Base-by-base conservation (phyloP, 805 yeast genomes). In the Allodekkera sacchari region DNA sequence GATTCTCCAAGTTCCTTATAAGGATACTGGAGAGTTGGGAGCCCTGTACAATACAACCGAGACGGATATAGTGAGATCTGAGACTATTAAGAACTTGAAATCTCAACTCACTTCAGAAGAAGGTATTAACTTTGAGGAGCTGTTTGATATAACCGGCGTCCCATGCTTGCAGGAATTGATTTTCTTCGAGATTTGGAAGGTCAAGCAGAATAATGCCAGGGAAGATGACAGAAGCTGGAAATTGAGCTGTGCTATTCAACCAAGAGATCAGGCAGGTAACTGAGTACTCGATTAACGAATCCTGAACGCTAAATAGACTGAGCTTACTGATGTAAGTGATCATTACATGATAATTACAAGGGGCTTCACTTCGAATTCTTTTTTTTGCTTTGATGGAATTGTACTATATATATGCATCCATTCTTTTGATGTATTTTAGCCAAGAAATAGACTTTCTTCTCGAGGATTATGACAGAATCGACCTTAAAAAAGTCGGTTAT, bases 211-310 rank as follows among this genome's bases (percentile, higher is more conserved):
- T 35, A 75, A 75, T 49, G 53, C 65, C 36, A 59, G 64, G 23
- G 81, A 77, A 36, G 72, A 67, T 25, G 88, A 82, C 43, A 62
- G 92, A 41, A 74, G 78, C 4, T 81, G 88, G 81, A 69, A 76
- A 33, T 59, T 79, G 49, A 80, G 88, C 57, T 71, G 82, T 46
- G 52, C 57, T 18, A 63, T 77, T 25, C 78, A 72, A 37, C 75
- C 77, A 7, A 50, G 76, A 40, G 74, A 66, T 17, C 25, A 30
- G 27, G 22, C 18, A n/a, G n/a, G n/a, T n/a, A n/a, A n/a, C n/a
- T n/a, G n/a, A n/a, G n/a, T n/a, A n/a, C n/a, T n/a, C n/a, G n/a
- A n/a, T n/a, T n/a, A n/a, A n/a, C n/a, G n/a, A n/a, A n/a, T n/a
- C n/a, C n/a, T n/a, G n/a, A n/a, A n/a, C n/a, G n/a, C n/a, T n/a